Conservation (phyloP, 768 basidiomycete genomes). For the Leccinum broughii region DNA sequence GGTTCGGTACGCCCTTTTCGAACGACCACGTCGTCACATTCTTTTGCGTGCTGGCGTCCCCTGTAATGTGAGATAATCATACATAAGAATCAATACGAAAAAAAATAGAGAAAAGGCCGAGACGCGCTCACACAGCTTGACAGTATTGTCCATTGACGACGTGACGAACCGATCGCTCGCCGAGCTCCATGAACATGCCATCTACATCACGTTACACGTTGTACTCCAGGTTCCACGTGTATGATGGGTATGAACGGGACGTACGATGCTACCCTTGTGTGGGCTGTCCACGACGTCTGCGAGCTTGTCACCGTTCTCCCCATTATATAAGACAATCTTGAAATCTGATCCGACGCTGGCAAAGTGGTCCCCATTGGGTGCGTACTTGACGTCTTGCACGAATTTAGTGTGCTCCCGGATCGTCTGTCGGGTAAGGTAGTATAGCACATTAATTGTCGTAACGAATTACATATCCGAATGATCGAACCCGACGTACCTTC, state of each 20-base stretch:
- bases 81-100: neutral
- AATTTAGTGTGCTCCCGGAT: conserved; percentile 90
- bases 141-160: conserved; percentile 83
- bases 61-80: conserved; percentile 36
- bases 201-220: conserved; percentile 38
- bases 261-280: conserved; percentile 75
- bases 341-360: conserved; percentile 88
- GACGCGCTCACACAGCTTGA: conserved; percentile 67
- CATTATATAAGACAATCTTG: conserved; percentile 88
- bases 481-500: conserved; percentile 47
- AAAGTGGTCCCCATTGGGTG: conserved; percentile 80
- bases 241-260: conserved; percentile 28
- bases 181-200: conserved; percentile 78
- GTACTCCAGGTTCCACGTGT: neutral
- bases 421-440: conserved; percentile 44
- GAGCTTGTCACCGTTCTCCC: conserved; percentile 79
- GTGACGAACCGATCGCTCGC: conserved; percentile 76
- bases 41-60: conserved; percentile 80
- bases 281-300: conserved; percentile 65
- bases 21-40: conserved; percentile 67
- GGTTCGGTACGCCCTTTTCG: conserved; percentile 71
- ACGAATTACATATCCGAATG: neutral
- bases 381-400: conserved; percentile 86
- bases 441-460: neutral
- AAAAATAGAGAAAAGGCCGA: too few relatives aligned